phyloP scores from a whole-genome alignment of 73 alveolate genomes.

The Paramecium caudatum region DNA sequence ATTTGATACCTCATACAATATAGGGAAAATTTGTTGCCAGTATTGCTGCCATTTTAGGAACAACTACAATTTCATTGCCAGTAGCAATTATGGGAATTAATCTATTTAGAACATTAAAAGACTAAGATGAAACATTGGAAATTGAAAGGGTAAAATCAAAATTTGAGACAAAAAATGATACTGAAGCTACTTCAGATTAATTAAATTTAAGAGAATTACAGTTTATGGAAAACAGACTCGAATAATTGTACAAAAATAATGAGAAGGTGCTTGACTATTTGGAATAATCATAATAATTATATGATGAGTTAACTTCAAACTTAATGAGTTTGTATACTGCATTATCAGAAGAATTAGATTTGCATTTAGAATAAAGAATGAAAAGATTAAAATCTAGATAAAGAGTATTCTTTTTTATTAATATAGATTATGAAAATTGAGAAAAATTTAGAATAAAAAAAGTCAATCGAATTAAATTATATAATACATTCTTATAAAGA shows the following conservation, averaged over 20 bases:
- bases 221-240: constrained; percentile 15
- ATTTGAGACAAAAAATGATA: background rate
- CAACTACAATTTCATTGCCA: constrained; percentile 60
- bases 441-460: constrained; percentile 2
- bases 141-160: background rate
- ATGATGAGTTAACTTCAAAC: constrained; percentile 31
- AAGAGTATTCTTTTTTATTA: background rate
- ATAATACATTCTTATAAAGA: constrained; percentile 4
- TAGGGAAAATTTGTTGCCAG: constrained; percentile 66
- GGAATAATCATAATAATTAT: background rate
- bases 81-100: constrained; percentile 44
- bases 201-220: constrained; percentile 24
- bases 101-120: background rate
- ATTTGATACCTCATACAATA: constrained; percentile 68
- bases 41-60: constrained; percentile 70
- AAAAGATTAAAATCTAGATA: background rate
- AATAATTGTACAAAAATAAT: background rate
- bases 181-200: background rate
- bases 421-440: constrained; percentile 54
- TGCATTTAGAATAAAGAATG: constrained; percentile 39
- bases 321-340: constrained; percentile 42
- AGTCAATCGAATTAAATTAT: constrained; percentile 18
- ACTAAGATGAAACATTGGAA: background rate
- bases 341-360: constrained; percentile 3
- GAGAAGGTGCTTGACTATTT: constrained; percentile 24